Evolutionary conservation across 805 yeast genomes (phyloP).

Genomic region (Candida nitratophila): DNA sequence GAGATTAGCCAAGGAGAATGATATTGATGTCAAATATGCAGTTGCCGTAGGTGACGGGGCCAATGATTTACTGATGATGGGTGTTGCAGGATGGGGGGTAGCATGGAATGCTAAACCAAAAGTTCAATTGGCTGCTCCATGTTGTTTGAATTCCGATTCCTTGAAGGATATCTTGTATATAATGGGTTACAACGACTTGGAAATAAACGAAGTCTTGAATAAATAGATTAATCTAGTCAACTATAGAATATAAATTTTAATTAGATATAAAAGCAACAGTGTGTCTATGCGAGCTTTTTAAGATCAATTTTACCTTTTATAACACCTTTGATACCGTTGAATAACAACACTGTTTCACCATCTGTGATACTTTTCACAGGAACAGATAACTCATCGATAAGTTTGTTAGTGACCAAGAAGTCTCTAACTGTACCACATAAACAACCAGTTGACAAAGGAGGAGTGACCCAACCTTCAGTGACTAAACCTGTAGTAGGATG

Average conservation of each 20-base stretch:
- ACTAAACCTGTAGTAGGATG: conserved; percentile 20
- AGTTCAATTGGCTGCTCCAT: conserved; percentile 80
- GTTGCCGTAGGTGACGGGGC: conserved; percentile 98
- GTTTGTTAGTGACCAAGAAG: conserved; percentile 46
- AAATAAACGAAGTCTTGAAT: conserved; percentile 31
- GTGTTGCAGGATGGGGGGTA: conserved; percentile 82
- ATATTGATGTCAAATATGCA: conserved; percentile 42
- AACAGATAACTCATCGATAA: conserved; percentile 48
- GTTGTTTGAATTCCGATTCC: conserved; percentile 66
- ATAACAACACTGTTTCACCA: conserved; percentile 69
- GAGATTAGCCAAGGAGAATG: conserved; percentile 50
- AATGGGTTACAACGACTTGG: conserved; percentile 61
- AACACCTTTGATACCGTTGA: conserved; percentile 83
- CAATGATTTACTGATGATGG: conserved; percentile 91
- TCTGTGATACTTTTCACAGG: conserved; percentile 35
- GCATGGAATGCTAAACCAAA: conserved; percentile 98
- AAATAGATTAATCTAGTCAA: background rate
- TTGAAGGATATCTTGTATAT: conserved; percentile 74
- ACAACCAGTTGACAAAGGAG: conserved; percentile 72
- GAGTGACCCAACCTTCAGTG: conserved; percentile 66
- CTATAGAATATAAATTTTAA: background rate
- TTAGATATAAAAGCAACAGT: background rate
- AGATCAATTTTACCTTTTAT: conserved; percentile 38
- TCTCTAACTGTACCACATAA: conserved; percentile 78
- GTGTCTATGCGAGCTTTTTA: conserved; percentile 1